phyloP scores from a whole-genome alignment of 164 flowering plant species.

The Nymphaea thermarum region DNA sequence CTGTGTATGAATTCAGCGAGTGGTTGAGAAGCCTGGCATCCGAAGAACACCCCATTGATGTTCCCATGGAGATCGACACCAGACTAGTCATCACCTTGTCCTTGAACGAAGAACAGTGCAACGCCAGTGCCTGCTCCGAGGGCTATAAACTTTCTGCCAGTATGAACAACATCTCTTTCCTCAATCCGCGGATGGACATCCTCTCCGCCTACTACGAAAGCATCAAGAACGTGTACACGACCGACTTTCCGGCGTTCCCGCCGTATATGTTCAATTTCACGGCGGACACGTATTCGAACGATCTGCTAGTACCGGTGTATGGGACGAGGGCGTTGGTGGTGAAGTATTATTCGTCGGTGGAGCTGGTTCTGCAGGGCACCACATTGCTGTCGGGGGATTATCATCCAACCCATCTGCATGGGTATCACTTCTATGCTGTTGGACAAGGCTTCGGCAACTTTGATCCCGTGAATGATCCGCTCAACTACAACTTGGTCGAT shows the following conservation, averaged over 20 bases:
- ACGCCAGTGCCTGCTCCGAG: neutral
- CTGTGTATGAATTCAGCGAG: constrained; percentile 7
- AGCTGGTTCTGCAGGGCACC: constrained; percentile 16
- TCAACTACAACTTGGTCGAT: constrained; percentile 21
- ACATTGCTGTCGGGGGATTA: constrained; percentile 3
- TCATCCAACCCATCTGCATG: constrained; percentile 21
- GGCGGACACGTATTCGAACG: neutral
- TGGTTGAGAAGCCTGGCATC: constrained; percentile 13
- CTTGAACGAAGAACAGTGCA: constrained; percentile 7
- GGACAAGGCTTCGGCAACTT: constrained; percentile 32
- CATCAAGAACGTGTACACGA: constrained; percentile 3
- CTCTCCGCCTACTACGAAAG: constrained; percentile 9
- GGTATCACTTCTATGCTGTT: constrained; percentile 23
- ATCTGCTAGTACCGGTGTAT: constrained; percentile 4
- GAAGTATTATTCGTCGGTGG: constrained; percentile 8
- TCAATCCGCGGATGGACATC: constrained; percentile 6
- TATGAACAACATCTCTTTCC: constrained; percentile 16
- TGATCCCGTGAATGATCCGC: constrained; percentile 14
- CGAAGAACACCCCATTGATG: constrained; percentile 15
- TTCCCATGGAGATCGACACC: constrained; percentile 8
- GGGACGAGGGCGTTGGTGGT: constrained; percentile 11
- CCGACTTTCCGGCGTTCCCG: constrained; percentile 6
- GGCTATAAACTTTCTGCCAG: constrained; percentile 9
- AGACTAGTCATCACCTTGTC: constrained; percentile 9
- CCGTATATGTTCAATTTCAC: constrained; percentile 7